Conservation (phyloP, 345 rosid genomes). For the Clausena lansium region DNA sequence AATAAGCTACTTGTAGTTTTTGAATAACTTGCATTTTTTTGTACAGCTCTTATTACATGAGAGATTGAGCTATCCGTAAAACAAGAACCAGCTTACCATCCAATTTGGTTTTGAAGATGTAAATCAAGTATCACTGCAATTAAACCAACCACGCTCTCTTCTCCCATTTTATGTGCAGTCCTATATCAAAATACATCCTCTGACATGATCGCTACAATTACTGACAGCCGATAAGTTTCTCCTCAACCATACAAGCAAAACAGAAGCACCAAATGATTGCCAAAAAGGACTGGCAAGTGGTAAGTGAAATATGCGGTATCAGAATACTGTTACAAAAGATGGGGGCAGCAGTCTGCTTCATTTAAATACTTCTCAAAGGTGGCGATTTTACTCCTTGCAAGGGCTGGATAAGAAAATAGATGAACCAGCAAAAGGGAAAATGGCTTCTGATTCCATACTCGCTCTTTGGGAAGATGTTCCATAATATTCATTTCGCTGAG, state of each 20-base stretch:
- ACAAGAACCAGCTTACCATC: background rate
- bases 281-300: background rate
- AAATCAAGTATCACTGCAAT: background rate
- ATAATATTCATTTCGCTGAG: background rate
- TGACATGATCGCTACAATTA: background rate
- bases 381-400: background rate
- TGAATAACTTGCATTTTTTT: background rate
- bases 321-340: background rate
- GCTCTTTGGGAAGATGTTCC: background rate
- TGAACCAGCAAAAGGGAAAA: background rate
- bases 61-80: background rate
- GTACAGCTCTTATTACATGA: background rate
- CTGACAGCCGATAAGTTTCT: background rate
- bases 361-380: background rate
- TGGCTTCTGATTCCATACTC: background rate
- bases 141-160: no score
- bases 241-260: background rate
- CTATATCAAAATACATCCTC: background rate
- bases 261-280: background rate
- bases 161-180: background rate
- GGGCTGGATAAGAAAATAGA: background rate
- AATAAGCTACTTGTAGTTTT: background rate
- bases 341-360: constrained; percentile 1
- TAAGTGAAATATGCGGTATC: background rate
- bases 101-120: background rate